These are phyloP conservation scores for Closterium sp. DNA, from an alignment of 139 green algal genomes.

Conservation along the genomic window DNA sequence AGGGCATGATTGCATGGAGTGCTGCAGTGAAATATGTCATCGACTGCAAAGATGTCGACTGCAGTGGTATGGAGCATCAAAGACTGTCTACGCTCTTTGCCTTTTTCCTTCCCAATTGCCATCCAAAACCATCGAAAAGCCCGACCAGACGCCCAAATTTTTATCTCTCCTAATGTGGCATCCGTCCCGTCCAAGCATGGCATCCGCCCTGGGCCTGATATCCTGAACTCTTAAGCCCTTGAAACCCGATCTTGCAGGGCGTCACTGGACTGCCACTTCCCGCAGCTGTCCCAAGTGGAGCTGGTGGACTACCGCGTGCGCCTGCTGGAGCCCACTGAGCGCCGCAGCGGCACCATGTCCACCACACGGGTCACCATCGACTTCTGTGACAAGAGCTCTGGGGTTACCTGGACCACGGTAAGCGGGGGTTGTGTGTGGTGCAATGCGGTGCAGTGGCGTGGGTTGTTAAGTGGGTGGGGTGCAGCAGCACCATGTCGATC, in stretches of 20 bases:
- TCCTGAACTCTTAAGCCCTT: not conserved
- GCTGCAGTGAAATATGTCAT: too few species aligned
- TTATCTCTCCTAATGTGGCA: too few species aligned
- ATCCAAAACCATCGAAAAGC: too few species aligned
- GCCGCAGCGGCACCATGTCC: constrained; percentile 15
- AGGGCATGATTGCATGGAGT: too few species aligned
- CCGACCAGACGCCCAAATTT: too few species aligned
- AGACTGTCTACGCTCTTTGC: too few species aligned
- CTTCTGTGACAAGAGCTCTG: constrained; percentile 35
- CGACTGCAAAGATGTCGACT: too few species aligned
- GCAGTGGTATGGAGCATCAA: too few species aligned
- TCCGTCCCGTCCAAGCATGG: too few species aligned
- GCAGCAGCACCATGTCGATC: constrained; percentile 25
- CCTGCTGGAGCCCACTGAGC: constrained; percentile 44
- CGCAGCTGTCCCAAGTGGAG: constrained; percentile 46
- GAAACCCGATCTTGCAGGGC: not conserved
- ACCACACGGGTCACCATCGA: constrained; percentile 59
- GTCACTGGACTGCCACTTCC: constrained; percentile 32
- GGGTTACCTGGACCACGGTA: constrained; percentile 38
- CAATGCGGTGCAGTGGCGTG: not conserved
- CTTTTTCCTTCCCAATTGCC: too few species aligned
- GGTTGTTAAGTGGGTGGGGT: not conserved
- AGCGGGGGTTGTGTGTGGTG: not conserved
- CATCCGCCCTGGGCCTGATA: too few species aligned
- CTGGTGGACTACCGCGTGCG: constrained; percentile 53